Conservation (phyloP, 495 filamentous ascomycete genomes). For the Aspergillus campestris region DNA sequence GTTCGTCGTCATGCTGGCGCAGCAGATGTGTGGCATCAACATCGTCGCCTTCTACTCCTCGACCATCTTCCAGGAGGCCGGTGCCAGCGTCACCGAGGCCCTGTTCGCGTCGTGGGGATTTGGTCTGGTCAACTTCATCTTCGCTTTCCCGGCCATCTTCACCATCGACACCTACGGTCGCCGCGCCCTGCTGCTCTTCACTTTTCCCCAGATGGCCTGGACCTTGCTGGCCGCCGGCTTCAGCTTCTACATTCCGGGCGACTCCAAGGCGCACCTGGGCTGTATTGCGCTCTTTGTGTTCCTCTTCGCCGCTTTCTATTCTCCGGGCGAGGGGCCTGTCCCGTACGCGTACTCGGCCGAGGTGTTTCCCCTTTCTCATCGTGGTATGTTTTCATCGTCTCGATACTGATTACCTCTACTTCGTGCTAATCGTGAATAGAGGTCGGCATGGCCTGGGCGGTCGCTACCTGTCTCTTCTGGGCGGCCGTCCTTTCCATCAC, state of each 20-base stretch:
- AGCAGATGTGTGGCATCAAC: conserved; percentile 77
- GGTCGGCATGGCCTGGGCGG: conserved; percentile 69
- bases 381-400: conserved; percentile 27
- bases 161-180: conserved; percentile 84
- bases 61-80: conserved; percentile 60
- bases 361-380: conserved; percentile 69
- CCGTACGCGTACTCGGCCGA: conserved; percentile 72
- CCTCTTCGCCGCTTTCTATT: conserved; percentile 61
- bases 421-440: conserved; percentile 26
- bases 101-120: conserved; percentile 72
- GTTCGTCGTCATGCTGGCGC: conserved; percentile 60
- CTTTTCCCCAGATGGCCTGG: conserved; percentile 81
- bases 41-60: conserved; percentile 84
- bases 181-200: conserved; percentile 67
- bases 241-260: conserved; percentile 54
- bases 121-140: conserved; percentile 74
- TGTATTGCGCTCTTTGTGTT: conserved; percentile 59
- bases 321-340: conserved; percentile 61
- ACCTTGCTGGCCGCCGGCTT: conserved; percentile 65
- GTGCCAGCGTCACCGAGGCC: conserved; percentile 46
- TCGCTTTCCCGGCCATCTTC: conserved; percentile 73
- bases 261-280: conserved; percentile 45
- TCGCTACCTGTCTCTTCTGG: conserved; percentile 65
- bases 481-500: conserved; percentile 64
- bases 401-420: no score